Conservation (phyloP, 768 basidiomycete species). For the Lactarius sanguifluus region DNA sequence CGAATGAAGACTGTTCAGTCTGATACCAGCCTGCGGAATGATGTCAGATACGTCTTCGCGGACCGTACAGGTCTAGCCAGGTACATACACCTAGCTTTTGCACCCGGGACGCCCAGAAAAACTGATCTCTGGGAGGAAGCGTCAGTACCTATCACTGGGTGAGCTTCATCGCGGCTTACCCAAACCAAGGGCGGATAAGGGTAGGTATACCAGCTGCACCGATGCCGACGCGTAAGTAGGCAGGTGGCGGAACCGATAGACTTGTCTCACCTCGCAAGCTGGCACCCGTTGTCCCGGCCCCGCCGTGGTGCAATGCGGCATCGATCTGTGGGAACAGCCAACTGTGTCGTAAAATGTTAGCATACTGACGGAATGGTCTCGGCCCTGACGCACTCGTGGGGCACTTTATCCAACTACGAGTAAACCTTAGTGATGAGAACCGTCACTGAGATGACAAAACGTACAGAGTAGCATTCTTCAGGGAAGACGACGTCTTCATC, state of each 20-base stretch:
- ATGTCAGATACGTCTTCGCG: conserved; percentile 1
- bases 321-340: conserved; percentile 63
- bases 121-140: conserved; percentile 46
- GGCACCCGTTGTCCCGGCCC: conserved; percentile 70
- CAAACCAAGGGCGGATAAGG: conserved; percentile 70
- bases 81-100: conserved; percentile 56
- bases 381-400: conserved; percentile 49
- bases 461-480: conserved; percentile 48
- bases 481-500: conserved; percentile 48
- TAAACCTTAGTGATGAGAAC: conserved; percentile 26
- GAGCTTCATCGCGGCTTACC: conserved; percentile 33
- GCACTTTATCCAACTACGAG: conserved; percentile 56
- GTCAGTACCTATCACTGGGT: not conserved
- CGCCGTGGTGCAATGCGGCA: conserved; percentile 66
- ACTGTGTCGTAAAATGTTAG: conserved; percentile 31
- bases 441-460: conserved; percentile 17
- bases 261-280: conserved; percentile 45
- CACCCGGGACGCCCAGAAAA: conserved; percentile 62
- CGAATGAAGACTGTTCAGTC: conserved; percentile 48
- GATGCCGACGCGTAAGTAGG: not conserved
- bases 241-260: not conserved
- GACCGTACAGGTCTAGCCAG: not conserved
- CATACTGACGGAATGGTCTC: conserved; percentile 4
- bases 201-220: conserved; percentile 57
- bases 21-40: conserved; percentile 46